Conservation (phyloP, 345 rosid species). For the Eucalyptus coolabah region DNA sequence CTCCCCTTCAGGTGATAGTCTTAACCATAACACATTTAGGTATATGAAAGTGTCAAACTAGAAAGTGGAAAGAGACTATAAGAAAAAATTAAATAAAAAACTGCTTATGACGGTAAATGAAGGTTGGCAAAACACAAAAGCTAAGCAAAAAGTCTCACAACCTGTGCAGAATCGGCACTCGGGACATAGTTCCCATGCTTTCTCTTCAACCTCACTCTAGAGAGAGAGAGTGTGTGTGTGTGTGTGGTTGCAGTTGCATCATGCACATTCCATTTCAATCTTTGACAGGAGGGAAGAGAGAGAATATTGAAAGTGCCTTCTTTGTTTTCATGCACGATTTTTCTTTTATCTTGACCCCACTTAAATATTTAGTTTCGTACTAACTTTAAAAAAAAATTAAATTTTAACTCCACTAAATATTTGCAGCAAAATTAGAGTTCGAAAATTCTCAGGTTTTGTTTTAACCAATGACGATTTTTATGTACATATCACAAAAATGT, state of each 20-base stretch:
- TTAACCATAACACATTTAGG: too few relatives aligned
- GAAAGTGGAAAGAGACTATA: background rate
- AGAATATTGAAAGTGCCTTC: background rate
- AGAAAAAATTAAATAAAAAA: background rate
- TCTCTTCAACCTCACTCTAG: background rate
- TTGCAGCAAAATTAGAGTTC: too few relatives aligned
- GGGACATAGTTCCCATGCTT: conserved; percentile 3
- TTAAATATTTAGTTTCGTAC: background rate
- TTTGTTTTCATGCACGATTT: background rate
- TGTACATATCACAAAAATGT: too few relatives aligned
- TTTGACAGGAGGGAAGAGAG: background rate
- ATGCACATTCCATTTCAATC: background rate
- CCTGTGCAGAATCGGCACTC: conserved; percentile 8
- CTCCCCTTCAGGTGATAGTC: too few relatives aligned
- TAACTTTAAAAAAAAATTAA: too few relatives aligned
- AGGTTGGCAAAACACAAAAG: background rate
- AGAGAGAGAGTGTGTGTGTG: background rate
- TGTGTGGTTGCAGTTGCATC: background rate
- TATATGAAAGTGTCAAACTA: background rate
- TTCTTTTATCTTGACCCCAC: background rate
- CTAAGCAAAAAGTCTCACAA: background rate
- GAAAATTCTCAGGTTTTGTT: too few relatives aligned
- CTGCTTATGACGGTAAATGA: background rate
- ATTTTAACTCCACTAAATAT: too few relatives aligned
- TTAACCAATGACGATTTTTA: too few relatives aligned